phyloP scores from a whole-genome alignment of 2,329 filamentous ascomycete species.

The Cytospora schulzeri region DNA sequence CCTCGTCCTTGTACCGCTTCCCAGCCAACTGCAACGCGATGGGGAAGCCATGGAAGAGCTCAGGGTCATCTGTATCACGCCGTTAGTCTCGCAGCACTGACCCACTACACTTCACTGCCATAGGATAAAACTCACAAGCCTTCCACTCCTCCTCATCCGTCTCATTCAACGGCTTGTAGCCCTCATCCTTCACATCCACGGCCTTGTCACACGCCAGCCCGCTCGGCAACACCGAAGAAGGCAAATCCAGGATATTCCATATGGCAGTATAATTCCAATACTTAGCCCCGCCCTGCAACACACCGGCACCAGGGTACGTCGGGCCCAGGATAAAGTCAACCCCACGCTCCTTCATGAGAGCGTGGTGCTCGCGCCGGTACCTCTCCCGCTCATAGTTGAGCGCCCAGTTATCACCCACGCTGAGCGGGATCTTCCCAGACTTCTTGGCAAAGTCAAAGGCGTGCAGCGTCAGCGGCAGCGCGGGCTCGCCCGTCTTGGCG shows the following conservation, averaged over 20 bases:
- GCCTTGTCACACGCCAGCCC: constrained; percentile 16
- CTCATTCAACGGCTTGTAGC: constrained; percentile 16
- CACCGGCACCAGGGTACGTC: constrained; percentile 23
- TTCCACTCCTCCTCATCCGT: constrained; percentile 20
- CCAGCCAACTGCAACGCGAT: constrained; percentile 28
- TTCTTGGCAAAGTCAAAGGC: constrained; percentile 21
- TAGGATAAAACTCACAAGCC: constrained; percentile 20
- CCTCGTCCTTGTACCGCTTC: constrained; percentile 24
- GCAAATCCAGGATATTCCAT: constrained; percentile 32
- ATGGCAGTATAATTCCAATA: constrained; percentile 31
- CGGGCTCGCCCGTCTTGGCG: constrained; percentile 25
- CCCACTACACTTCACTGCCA: no score
- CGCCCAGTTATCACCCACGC: constrained; percentile 20
- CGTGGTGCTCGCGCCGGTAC: constrained; percentile 26
- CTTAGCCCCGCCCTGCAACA: constrained; percentile 24
- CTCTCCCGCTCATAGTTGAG: constrained; percentile 17
- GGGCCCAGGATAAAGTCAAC: constrained; percentile 28
- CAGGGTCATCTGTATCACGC: constrained; percentile 13
- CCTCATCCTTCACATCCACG: constrained; percentile 20
- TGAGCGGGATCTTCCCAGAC: constrained; percentile 17
- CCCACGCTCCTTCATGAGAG: constrained; percentile 22
- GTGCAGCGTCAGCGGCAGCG: constrained; percentile 26
- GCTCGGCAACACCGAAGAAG: constrained; percentile 30
- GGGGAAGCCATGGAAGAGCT: constrained; percentile 25
- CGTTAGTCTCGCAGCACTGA: background rate